Conservation (phyloP, 352 stramenopile species). For the Aphanomyces cochlioides region DNA sequence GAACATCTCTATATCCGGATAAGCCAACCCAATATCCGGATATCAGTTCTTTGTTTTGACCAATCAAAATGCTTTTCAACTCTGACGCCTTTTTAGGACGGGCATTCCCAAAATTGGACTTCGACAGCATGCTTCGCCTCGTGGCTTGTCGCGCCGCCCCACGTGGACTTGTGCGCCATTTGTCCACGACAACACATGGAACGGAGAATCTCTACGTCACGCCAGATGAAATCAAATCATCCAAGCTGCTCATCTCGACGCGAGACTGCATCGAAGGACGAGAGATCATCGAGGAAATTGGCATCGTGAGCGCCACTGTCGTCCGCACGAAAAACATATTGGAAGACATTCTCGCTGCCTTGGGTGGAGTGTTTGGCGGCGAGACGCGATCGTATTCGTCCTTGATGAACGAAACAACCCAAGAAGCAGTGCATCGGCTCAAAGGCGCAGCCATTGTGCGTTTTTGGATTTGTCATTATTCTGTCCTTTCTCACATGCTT, state of each 20-base stretch:
- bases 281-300: conserved; percentile 69
- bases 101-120: too few relatives aligned
- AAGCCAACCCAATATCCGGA: neutral
- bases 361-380: conserved; percentile 62
- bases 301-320: conserved; percentile 64
- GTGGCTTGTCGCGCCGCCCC: too few relatives aligned
- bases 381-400: conserved; percentile 73
- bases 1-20: neutral
- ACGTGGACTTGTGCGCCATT: neutral
- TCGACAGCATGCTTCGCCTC: too few relatives aligned
- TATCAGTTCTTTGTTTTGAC: neutral
- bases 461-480: neutral
- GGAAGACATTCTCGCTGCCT: conserved; percentile 75
- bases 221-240: neutral
- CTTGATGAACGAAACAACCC: conserved; percentile 79
- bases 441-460: conserved; percentile 60
- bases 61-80: neutral
- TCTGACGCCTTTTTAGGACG: neutral
- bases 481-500: neutral
- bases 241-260: conserved; percentile 31
- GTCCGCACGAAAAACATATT: conserved; percentile 80
- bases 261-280: conserved; percentile 63
- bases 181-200: neutral
- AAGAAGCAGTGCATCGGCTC: conserved; percentile 72
- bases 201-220: neutral